Evolutionary conservation across 148 eudicot genomes (phyloP).

Genomic region (Camellia lanceoleosa): DNA sequence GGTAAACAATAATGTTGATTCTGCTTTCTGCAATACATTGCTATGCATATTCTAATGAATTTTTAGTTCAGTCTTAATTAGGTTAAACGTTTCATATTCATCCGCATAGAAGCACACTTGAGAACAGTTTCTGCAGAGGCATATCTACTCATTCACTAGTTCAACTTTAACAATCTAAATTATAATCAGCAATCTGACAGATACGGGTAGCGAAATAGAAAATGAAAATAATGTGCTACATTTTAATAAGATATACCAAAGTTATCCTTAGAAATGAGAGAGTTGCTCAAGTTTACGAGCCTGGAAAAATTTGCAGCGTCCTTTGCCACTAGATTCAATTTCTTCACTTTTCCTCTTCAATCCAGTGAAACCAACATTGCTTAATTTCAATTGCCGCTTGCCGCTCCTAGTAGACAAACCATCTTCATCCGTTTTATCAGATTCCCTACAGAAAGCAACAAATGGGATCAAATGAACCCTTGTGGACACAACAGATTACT

Average conservation of each 20-base stretch:
- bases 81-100: not conserved
- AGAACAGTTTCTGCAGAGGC: not conserved
- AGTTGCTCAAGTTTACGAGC: slow-evolving; percentile 88
- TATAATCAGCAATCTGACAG: not conserved
- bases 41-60: too few species aligned
- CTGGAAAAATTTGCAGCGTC: slow-evolving; percentile 93
- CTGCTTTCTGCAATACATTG: too few species aligned
- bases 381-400: slow-evolving; percentile 69
- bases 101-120: not conserved
- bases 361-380: slow-evolving; percentile 72
- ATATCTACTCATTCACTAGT: not conserved
- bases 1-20: not conserved
- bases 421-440: slow-evolving; percentile 68
- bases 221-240: not conserved
- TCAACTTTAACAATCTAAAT: not conserved
- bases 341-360: slow-evolving; percentile 73
- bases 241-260: not conserved
- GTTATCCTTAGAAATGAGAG: slow-evolving; percentile 44
- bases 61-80: too few species aligned
- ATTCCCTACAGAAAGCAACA: slow-evolving; percentile 49
- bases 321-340: slow-evolving; percentile 81
- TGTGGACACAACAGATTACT: too few species aligned
- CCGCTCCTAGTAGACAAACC: slow-evolving; percentile 44
- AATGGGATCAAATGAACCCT: not conserved
- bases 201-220: not conserved